Evolutionary conservation across 805 yeast genomes (phyloP), one percentile per base, ranked within the genome.

Genomic region (Hanseniaspora jakobsenii): DNA sequence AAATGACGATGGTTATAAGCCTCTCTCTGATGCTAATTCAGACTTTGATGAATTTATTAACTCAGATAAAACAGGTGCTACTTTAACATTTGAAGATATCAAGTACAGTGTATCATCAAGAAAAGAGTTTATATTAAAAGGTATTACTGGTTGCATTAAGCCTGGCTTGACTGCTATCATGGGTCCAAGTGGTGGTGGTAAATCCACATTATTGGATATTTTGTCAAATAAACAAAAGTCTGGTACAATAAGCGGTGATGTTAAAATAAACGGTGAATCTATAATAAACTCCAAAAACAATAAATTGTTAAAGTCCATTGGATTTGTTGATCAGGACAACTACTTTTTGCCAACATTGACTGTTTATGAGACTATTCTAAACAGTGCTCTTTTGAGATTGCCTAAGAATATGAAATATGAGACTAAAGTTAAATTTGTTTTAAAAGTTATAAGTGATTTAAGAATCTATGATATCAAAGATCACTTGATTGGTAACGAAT

Each of bases 131-230:
- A 77, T 91, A 3, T 67, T 91, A 48, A 67, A 71, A 10, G 66
- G 71, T 23, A 70, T 84, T 0, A 76, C 73, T 52, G 98, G 98
- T 8, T 53, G 75, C 12, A 94, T 78, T 2, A 74, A 75, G 41
- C 94, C 96, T 2, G 81, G 95, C 30, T 81, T 94, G 49, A 60
- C 86, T 58, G 97, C 98, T 0, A 85, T 91, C 32, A 84, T 91
- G 94, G 98, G 98, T 35, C 96, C 96, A 1, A 87, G 96, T 0
- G 98, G 98, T 39, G 97, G 98, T 12, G 98, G 98, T 42, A 91
- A 91, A 58, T 89, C 98, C 1, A 89, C 98, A 0, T 64, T 91
- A 34, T 65, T 91, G 41, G 98, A 91, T 57, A 86, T 91, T 48
- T 65, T 91, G 46, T 97, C 97, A 0, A 81, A 79, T 37, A 91